Base-by-base conservation (phyloP, 306 rosid species). In the Styphnolobium japonicum region DNA sequence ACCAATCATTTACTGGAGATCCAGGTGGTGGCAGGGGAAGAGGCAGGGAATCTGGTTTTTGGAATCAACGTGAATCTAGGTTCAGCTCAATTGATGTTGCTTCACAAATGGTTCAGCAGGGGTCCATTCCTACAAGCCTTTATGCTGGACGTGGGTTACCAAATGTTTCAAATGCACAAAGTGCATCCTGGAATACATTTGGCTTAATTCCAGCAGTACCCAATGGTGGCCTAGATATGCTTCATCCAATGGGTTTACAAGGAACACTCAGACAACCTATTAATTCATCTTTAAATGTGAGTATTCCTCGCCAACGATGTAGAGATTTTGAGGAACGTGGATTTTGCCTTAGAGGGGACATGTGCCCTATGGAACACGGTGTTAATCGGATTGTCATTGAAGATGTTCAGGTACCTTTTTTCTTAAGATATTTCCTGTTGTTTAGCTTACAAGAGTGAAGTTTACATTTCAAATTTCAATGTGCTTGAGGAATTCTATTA, bases 271-370 rank as follows among this genome's bases (percentile, higher is more conserved):
- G 98, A 82, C 96, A 89, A 69, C 91, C 97, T 53, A 90, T 96
- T 64, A 93, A 86, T 82, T 85, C 97, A 78, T 81, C 98, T 43
- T 81, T 96, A 79, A 96, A 82, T 83, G 86, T 89, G 76, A 93
- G 89, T 46, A 86, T 96, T 62, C 91, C 94, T 78, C 97, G 84
- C 48, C 99, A 89, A 80, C 79, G 99, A 81, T 96, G 99, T 81
- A 90, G 99, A 90, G 99, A 96, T 80, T 96, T 96, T 83, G 99
- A 96, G 96, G 99, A 96, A 85, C 98, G 97, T 63, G 99, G 99
- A 52, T 96, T 90, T 85, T 96, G 99, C 85, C 89, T 96, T 22
- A 90, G 99, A 90, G 99, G 99, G 80, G 99, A 96, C 86, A 93
- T 96, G 93, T 96, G 99, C 64, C 99, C 98, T 18, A 96, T 96